These are phyloP conservation scores for Exophiala spinifera DNA, from an alignment of 2,329 filamentous ascomycete species.

Conservation along the genomic window DNA sequence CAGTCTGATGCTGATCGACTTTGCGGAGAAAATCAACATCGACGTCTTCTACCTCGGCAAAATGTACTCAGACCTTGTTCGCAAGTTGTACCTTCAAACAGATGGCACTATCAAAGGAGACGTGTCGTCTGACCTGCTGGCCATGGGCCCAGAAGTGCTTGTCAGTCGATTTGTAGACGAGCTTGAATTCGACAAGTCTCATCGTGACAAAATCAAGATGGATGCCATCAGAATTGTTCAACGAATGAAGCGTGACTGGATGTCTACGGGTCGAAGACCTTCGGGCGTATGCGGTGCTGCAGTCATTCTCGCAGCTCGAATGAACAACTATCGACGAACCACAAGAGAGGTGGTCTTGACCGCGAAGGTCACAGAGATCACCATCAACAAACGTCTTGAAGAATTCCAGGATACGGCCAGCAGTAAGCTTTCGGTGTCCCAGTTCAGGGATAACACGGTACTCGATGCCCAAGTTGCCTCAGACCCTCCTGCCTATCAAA, in stretches of 20 bases:
- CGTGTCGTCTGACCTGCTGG: constrained; percentile 15
- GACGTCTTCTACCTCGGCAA: constrained; percentile 92
- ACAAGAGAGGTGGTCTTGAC: constrained; percentile 96
- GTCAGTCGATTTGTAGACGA: constrained; percentile 88
- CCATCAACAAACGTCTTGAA: constrained; percentile 83
- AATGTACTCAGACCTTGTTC: constrained; percentile 79
- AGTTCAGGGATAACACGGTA: constrained; percentile 60
- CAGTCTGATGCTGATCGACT: constrained; percentile 83
- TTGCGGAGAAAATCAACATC: constrained; percentile 68
- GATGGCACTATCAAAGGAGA: constrained; percentile 44
- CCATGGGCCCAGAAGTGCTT: constrained; percentile 67
- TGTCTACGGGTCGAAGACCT: constrained; percentile 88
- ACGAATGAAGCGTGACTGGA: constrained; percentile 96
- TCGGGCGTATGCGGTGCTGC: constrained; percentile 93
- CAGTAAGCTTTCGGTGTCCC: constrained; percentile 78
- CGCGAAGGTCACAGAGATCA: constrained; percentile 92
- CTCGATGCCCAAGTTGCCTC: constrained; percentile 51
- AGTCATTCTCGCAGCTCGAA: constrained; percentile 88
- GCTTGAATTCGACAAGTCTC: constrained; percentile 82
- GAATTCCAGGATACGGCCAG: constrained; percentile 88
- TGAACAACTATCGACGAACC: constrained; percentile 96
- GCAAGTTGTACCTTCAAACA: constrained; percentile 49
- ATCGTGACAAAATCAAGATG: constrained; percentile 69
- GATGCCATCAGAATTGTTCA: constrained; percentile 84
- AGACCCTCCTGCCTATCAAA: constrained; percentile 76